phyloP scores from a whole-genome alignment of 257 asterid genomes.

The Scutellaria galericulata region DNA sequence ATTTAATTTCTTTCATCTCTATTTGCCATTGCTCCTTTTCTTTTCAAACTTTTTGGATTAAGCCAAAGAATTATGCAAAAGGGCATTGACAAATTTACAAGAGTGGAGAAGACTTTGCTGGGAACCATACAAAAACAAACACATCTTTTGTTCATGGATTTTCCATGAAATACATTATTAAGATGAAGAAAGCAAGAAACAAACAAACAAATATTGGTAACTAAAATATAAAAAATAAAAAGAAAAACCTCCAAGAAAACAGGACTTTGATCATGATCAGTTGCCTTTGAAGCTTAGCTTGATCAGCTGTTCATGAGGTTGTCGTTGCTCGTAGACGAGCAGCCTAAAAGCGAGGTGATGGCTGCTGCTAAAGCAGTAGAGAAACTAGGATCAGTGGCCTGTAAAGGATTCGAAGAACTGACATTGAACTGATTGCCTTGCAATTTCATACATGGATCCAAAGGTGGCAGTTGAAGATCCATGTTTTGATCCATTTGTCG shows the following conservation, averaged over 20 bases:
- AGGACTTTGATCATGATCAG: constrained; percentile 20
- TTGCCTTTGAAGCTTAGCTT: constrained; percentile 36
- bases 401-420: constrained; percentile 47
- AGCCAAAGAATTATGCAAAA: constrained; percentile 3
- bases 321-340: constrained; percentile 45
- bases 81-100: constrained; percentile 19
- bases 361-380: constrained; percentile 78
- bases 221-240: background rate
- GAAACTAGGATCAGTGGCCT: constrained; percentile 70
- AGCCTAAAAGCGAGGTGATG: constrained; percentile 61
- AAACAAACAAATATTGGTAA: background rate
- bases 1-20: background rate
- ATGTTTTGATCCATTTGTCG: constrained; percentile 45
- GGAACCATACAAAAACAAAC: background rate
- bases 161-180: constrained; percentile 35
- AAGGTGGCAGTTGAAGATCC: constrained; percentile 27
- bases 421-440: constrained; percentile 53
- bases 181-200: background rate
- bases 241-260: background rate
- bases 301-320: constrained; percentile 44
- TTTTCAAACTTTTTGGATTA: background rate
- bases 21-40: background rate
- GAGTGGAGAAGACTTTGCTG: background rate
- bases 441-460: constrained; percentile 30
- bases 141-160: background rate